These are phyloP conservation scores for Russula dissimulans DNA, from an alignment of 768 basidiomycete species.

Conservation along the genomic window DNA sequence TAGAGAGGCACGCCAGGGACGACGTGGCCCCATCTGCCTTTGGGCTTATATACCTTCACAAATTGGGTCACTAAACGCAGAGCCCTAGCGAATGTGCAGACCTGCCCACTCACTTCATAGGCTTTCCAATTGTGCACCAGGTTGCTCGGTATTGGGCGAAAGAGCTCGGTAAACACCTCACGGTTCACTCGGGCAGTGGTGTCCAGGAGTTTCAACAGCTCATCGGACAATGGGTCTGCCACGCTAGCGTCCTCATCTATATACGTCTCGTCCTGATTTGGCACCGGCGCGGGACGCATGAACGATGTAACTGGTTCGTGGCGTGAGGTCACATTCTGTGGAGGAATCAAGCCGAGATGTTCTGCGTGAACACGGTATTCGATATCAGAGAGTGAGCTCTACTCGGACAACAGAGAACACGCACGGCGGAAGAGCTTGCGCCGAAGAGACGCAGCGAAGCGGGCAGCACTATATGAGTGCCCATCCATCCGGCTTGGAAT, in stretches of 20 bases:
- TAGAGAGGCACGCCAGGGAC: slow-evolving; percentile 54
- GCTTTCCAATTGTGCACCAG: slow-evolving; percentile 67
- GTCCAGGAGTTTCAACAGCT: slow-evolving; percentile 50
- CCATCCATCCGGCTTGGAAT: slow-evolving; percentile 75
- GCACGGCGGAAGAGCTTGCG: slow-evolving; percentile 75
- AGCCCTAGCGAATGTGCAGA: no score
- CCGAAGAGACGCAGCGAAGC: slow-evolving; percentile 78
- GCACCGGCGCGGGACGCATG: slow-evolving; percentile 73
- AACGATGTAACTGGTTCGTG: slow-evolving; percentile 39
- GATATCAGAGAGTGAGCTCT: slow-evolving; percentile 2
- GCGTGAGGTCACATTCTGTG: slow-evolving; percentile 46
- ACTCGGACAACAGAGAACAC: background rate
- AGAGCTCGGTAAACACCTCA: slow-evolving; percentile 78
- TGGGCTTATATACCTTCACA: slow-evolving; percentile 58
- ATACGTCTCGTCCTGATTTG: slow-evolving; percentile 58
- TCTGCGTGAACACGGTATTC: slow-evolving; percentile 35
- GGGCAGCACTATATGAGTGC: slow-evolving; percentile 54
- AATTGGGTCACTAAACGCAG: background rate
- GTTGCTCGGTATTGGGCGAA: slow-evolving; percentile 81
- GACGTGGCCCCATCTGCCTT: slow-evolving; percentile 75
- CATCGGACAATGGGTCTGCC: slow-evolving; percentile 67
- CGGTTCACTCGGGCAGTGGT: slow-evolving; percentile 71
- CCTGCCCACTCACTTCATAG: slow-evolving; percentile 49
- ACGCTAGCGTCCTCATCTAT: slow-evolving; percentile 53
- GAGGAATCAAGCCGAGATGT: slow-evolving; percentile 76